Evolutionary conservation across 306 rosid genomes (phyloP), one percentile per base, ranked within the genome.

Genomic region (Nissolia schottii): DNA sequence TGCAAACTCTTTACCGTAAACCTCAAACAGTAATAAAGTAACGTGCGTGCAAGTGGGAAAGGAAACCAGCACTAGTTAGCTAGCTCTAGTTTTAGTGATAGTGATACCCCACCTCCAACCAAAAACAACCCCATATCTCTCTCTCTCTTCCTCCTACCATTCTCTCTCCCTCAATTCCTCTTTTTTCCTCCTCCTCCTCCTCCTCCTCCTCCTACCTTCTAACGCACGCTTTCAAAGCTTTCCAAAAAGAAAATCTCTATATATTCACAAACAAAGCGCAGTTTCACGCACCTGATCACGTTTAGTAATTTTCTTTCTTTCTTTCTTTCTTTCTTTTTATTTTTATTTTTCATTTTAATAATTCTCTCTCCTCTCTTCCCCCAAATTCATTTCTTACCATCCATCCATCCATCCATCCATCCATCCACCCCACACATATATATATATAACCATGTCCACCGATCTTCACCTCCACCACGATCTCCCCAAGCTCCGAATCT

Each of bases 171-270:
- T 57, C 54, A n/a, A 37, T 54, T 57, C 62, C 43, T 49, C 20
- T 20, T 45, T 45, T 15, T n/a, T 25, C 18, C n/a, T n/a, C n/a
- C n/a, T n/a, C n/a, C n/a, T n/a, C 4, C 25, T 14, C 60, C 35
- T 23, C 3, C 0, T 11, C 18, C 23, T 11, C 19, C 20, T 48
- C 61, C 35, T n/a, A 56, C 85, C 85, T 82, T 82, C 86, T 40
- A 82, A 78, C 67, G 65, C 80, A 78, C 83, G 83, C 83, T 37
- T 81, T 72, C 27, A 81, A 71, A 56, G 27, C 78, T 49, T 81
- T 71, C 82, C 71, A 40, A 66, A 77, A 82, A 73, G 65, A 13
- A 2, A 1, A 19, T 15, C 40, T 60, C 60, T 60, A 71, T 78
- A 67, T 29, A 71, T 7, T 29, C 69, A 40, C 51, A 0, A 38